Conservation (phyloP, 108 stramenopile species). For the Cyclostephanos tholiformis region DNA sequence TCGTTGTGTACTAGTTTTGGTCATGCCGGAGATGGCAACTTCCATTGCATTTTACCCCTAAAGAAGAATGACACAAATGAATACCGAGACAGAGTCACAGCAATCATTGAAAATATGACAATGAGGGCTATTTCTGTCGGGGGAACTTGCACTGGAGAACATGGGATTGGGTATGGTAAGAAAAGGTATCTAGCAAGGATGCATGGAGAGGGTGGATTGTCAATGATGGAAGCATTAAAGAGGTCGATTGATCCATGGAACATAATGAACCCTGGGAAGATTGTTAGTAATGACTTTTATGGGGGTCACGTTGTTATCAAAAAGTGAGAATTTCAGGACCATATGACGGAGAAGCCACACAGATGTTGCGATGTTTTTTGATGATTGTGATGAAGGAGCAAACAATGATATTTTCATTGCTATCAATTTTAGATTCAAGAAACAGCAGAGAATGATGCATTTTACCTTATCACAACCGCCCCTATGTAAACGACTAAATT, state of each 20-base stretch:
- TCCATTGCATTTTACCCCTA: constrained; percentile 90
- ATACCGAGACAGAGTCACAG: constrained; percentile 65
- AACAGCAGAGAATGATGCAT: too few species aligned
- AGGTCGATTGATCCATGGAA: constrained; percentile 85
- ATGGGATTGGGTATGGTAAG: constrained; percentile 96
- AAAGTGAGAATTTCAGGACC: background rate
- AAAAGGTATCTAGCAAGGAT: constrained; percentile 79
- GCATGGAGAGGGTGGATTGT: constrained; percentile 81
- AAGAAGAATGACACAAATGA: constrained; percentile 66
- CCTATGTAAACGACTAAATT: constrained; percentile 2
- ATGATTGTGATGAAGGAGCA: background rate
- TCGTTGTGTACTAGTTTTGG: constrained; percentile 64
- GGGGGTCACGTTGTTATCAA: background rate
- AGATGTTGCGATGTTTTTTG: background rate
- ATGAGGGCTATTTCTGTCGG: constrained; percentile 71
- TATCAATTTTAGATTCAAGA: too few species aligned
- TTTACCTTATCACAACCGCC: background rate
- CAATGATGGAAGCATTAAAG: constrained; percentile 88
- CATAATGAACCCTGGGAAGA: constrained; percentile 95
- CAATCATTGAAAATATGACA: constrained; percentile 69
- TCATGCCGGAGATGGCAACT: constrained; percentile 98
- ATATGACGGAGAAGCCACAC: background rate
- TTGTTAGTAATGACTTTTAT: constrained; percentile 48
- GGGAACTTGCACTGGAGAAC: constrained; percentile 98
- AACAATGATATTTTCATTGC: background rate